Base-by-base conservation (phyloP, 2,329 filamentous ascomycete species). In the Beauveria brongniartii region DNA sequence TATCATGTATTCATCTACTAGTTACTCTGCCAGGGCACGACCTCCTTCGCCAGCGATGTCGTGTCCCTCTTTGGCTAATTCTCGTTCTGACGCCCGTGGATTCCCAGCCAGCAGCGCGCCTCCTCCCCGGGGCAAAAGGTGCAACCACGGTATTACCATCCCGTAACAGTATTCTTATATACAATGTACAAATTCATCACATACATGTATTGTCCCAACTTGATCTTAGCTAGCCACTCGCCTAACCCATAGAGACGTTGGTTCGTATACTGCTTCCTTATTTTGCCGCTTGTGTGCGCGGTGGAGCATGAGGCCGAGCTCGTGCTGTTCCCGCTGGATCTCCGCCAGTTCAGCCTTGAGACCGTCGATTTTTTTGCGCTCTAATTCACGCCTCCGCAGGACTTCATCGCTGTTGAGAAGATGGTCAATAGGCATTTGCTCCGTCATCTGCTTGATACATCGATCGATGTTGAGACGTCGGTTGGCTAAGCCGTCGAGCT, bases 251-350 rank as follows among this genome's bases (percentile, higher is more conserved):
- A 95, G 74, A 34, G 83, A 83, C 0, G 86, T 87, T 12, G 83
- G 84, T 68, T 90, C 86, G 67, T 80, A 88, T 40, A 80, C 78
- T 2, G 80, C 80, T 57, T 88, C 82, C 64, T 87, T 82, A 67
- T 92, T 89, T 66, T 86, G 80, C 53, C 90, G 82, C 76, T 91
- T 92, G 74, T 89, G 88, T 10, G 88, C 87, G 24, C 88, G 78
- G 70, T 90, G 84, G 59, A 94, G 77, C 72, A 86, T 87, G 67
- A 94, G 75, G 1, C 90, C 90, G 47, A 92, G 75, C 61, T 94
- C 89, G 69, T 93, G 88, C 72, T 92, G 88, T 72, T 93, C 86
- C 64, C 85, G 81, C 72, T 85, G 82, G 28, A 94, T 83, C 64
- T 92, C 89, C 3, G 86, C 82, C 41, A 93, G 79, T 70, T 92